phyloP scores from a whole-genome alignment of 2,329 filamentous ascomycete species.

The Cladosporium oxysporum region DNA sequence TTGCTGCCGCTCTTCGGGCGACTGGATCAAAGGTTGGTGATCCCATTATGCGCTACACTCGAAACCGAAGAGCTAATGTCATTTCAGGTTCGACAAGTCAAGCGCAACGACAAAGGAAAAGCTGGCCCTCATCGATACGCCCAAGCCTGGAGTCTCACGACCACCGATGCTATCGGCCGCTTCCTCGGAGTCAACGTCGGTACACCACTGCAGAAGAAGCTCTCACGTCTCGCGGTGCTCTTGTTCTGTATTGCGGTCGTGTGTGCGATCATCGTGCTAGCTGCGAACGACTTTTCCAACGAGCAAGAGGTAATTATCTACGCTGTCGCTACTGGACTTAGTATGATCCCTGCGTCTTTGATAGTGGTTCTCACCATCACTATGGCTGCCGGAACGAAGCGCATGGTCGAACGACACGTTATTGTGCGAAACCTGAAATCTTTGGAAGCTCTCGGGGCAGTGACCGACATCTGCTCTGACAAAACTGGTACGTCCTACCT shows the following conservation, averaged over 20 bases:
- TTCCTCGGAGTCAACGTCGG: slow-evolving; percentile 72
- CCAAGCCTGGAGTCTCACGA: slow-evolving; percentile 55
- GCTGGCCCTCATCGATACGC: slow-evolving; percentile 41
- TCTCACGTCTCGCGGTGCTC: slow-evolving; percentile 80
- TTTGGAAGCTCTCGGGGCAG: slow-evolving; percentile 65
- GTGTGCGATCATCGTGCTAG: slow-evolving; percentile 69
- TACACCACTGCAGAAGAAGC: slow-evolving; percentile 80
- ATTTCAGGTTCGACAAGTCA: slow-evolving; percentile 38
- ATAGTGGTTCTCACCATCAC: slow-evolving; percentile 43
- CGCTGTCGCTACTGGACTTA: slow-evolving; percentile 60
- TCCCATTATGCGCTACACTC: neutral
- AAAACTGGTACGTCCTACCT: slow-evolving; percentile 53
- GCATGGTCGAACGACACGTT: slow-evolving; percentile 65
- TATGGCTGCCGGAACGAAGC: slow-evolving; percentile 60
- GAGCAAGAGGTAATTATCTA: slow-evolving; percentile 64
- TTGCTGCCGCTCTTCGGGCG: slow-evolving; percentile 68
- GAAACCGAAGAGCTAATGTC: slow-evolving; percentile 38
- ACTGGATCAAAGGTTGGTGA: slow-evolving; percentile 38
- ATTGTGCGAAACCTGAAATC: slow-evolving; percentile 67
- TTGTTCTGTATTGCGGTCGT: slow-evolving; percentile 74
- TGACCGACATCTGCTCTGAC: slow-evolving; percentile 69
- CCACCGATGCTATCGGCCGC: slow-evolving; percentile 59
- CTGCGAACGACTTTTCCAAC: slow-evolving; percentile 58
- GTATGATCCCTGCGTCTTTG: slow-evolving; percentile 61
- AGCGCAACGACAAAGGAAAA: slow-evolving; percentile 40